Evolutionary conservation across 176 grass and related monocot genomes (phyloP).

Genomic region (Rhynchospora breviuscula): DNA sequence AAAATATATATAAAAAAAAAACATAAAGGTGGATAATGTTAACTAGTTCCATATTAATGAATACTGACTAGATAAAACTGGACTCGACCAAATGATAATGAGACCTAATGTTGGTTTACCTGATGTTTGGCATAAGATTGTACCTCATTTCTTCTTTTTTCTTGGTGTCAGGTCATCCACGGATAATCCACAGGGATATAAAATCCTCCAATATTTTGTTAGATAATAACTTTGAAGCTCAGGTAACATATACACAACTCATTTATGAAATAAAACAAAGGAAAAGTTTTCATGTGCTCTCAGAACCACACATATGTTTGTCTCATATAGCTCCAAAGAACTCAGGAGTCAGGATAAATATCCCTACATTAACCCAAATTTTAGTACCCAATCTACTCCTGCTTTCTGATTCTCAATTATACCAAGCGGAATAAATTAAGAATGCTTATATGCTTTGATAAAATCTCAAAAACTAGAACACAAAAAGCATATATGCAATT

Average conservation of each 20-base stretch:
- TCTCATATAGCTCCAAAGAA: background rate
- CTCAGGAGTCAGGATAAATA: background rate
- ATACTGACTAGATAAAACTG: background rate
- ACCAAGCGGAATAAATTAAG: background rate
- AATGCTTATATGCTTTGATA: background rate
- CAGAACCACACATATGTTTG: slow-evolving; percentile 8
- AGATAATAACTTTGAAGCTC: slow-evolving; percentile 93
- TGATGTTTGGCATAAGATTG: background rate
- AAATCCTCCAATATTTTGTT: slow-evolving; percentile 99
- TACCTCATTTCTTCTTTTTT: slow-evolving; percentile 15
- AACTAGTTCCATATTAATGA: background rate
- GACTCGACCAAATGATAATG: background rate
- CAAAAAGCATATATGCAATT: background rate
- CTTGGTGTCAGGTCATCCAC: slow-evolving; percentile 74
- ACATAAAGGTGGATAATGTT: background rate
- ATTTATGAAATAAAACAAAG: slow-evolving; percentile 22
- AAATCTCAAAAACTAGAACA: slow-evolving; percentile 4
- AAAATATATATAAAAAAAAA: too few relatives aligned
- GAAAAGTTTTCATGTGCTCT: background rate
- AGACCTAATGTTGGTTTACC: background rate
- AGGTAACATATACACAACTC: slow-evolving; percentile 38
- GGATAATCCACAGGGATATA: slow-evolving; percentile 99
- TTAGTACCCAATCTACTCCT: background rate
- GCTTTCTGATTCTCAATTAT: background rate
- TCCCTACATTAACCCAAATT: slow-evolving; percentile 5